phyloP scores from a whole-genome alignment of 441 rosid species.

The Populus hybrid region DNA sequence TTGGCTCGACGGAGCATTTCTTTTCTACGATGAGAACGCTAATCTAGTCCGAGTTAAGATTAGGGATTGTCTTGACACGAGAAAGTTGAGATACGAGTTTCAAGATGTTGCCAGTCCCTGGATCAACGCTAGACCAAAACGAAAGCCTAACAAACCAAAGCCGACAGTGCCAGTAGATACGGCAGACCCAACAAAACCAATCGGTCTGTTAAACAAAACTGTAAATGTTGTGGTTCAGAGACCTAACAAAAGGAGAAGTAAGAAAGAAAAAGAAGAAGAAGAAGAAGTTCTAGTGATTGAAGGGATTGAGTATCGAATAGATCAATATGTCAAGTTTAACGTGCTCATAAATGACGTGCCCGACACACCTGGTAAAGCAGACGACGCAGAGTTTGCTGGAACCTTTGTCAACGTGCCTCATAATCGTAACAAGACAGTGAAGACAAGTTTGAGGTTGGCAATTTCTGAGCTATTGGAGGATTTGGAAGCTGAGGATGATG shows the following conservation, averaged over 20 bases:
- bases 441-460: constrained; percentile 42
- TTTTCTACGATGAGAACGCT: constrained; percentile 60
- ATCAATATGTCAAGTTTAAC: constrained; percentile 38
- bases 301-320: constrained; percentile 38
- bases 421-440: constrained; percentile 25
- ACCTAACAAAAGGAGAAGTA: constrained; percentile 52
- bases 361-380: constrained; percentile 24
- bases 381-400: constrained; percentile 51
- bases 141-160: constrained; percentile 20
- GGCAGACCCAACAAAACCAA: no score
- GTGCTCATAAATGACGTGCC: constrained; percentile 49
- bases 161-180: constrained; percentile 29
- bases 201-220: constrained; percentile 24
- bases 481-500: constrained; percentile 51
- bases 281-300: constrained; percentile 51
- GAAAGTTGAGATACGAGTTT: constrained; percentile 37
- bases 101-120: constrained; percentile 52
- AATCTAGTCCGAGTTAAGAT: constrained; percentile 49
- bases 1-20: constrained; percentile 43
- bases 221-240: constrained; percentile 34
- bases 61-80: constrained; percentile 38
- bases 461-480: constrained; percentile 54
- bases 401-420: constrained; percentile 59
- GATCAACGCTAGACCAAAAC: constrained; percentile 42
- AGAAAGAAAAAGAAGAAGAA: constrained; percentile 49